Conservation (phyloP, 768 basidiomycete species). For the Naganishia vaughanmartiniae region DNA sequence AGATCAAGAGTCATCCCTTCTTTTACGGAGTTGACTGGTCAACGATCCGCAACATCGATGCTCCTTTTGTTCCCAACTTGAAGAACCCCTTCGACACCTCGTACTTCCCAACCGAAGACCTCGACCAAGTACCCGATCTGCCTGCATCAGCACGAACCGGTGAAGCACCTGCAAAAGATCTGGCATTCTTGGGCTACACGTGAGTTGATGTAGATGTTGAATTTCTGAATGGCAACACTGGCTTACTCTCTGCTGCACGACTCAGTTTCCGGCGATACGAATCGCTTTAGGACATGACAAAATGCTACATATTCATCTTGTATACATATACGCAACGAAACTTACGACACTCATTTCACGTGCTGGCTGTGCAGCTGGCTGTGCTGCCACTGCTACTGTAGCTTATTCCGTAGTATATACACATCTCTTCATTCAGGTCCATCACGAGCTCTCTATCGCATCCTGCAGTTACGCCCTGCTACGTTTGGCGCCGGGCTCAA, state of each 20-base stretch:
- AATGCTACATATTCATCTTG: constrained; percentile 2
- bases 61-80: constrained; percentile 93
- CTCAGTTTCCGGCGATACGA: constrained; percentile 50
- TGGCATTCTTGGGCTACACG: constrained; percentile 62
- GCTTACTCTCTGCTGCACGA: neutral
- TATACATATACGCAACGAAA: constrained; percentile 6
- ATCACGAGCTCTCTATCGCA: neutral
- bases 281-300: constrained; percentile 36
- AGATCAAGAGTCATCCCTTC: constrained; percentile 78
- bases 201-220: neutral
- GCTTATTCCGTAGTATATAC: constrained; percentile 12
- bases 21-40: constrained; percentile 85
- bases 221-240: neutral
- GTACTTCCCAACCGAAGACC: constrained; percentile 95
- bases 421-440: neutral
- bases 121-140: constrained; percentile 69
- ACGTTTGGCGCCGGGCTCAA: constrained; percentile 18
- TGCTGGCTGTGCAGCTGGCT: no score
- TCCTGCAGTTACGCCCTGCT: neutral
- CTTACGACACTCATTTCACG: constrained; percentile 4
- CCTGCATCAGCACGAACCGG: constrained; percentile 53
- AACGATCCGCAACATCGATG: constrained; percentile 78
- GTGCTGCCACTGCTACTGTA: constrained; percentile 12
- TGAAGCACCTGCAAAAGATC: constrained; percentile 57
- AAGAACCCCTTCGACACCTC: constrained; percentile 92